Evolutionary conservation across 768 basidiomycete species (phyloP), one percentile per base, ranked within the genome.

Genomic region (Podaxis rugospora): DNA sequence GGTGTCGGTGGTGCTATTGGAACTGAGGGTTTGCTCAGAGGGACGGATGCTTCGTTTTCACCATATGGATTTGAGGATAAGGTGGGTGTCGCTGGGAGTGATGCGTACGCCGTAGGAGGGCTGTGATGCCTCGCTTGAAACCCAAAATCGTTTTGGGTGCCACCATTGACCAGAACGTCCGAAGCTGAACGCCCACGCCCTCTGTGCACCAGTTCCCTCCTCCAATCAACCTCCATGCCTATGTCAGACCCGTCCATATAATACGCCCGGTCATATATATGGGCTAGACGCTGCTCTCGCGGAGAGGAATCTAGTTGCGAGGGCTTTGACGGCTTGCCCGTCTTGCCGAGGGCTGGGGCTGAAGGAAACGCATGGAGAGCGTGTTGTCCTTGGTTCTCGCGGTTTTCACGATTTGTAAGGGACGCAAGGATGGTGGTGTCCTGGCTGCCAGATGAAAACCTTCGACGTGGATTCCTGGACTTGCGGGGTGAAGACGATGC

Each of bases 71-170:
- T 74, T 14, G 84, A 83, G 25, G 80, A 74, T 18, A 80, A 75
- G 53, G 88, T 85, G 11, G 90, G 90, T 7, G 89, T 88, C 0
- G 89, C 82, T 3, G 90, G 90, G 44, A 92, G 78, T 0, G 90
- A 92, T 4, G 88, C 80, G 66, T 92, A 92, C 0, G 84, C 78
- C 25, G 85, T 73, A 11, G 82, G 83, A 36, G 51, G 51, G 46
- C 39, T 60, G 35, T n/a, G 59, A 47, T 27, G 42, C 7, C 37
- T 40, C 25, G 11, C 58, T 52, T 32, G 58, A 44, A 59, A 35
- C 39, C 37, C 32, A 28, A 53, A 36, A 39, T 47, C n/a, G n/a
- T 28, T 35, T 37, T 40, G 32, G 23, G n/a, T 16, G 5, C 18
- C 21, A 46, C 11, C 27, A 37, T 14, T 21, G 44, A 11, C 39